phyloP scores from a whole-genome alignment of 805 yeast species.

The Lachancea dasiensis region DNA sequence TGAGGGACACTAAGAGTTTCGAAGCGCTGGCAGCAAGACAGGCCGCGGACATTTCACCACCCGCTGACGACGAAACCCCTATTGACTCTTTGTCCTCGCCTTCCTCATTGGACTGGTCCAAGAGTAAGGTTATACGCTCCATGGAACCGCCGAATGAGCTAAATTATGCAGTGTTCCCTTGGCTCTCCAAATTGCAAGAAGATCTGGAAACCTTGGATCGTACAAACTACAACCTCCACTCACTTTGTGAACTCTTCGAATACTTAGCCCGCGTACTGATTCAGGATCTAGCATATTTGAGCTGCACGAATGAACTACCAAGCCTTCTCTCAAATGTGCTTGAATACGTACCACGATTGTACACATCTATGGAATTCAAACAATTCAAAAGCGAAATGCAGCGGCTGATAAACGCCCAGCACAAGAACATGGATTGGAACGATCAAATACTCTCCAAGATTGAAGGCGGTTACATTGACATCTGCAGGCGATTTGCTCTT shows the following conservation, averaged over 20 bases:
- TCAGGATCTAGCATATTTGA: constrained; percentile 29
- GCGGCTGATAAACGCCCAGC: constrained; percentile 7
- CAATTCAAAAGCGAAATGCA: constrained; percentile 10
- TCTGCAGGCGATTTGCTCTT: constrained; percentile 26
- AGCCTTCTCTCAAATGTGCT: constrained; percentile 27
- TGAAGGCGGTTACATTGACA: constrained; percentile 17
- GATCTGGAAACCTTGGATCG: constrained; percentile 26
- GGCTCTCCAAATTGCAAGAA: constrained; percentile 26
- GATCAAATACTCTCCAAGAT: constrained; percentile 8
- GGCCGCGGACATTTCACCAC: constrained; percentile 6
- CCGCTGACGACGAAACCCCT: constrained; percentile 3
- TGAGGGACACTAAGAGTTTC: constrained; percentile 14
- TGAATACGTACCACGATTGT: constrained; percentile 28
- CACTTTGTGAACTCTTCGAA: constrained; percentile 30
- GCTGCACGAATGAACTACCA: constrained; percentile 20
- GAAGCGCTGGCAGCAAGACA: constrained; percentile 7
- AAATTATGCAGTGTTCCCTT: constrained; percentile 26
- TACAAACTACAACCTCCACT: constrained; percentile 29
- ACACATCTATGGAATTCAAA: constrained; percentile 20
- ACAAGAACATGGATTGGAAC: constrained; percentile 7
- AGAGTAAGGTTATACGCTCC: constrained; percentile 6
- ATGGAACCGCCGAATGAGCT: constrained; percentile 24
- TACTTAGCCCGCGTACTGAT: constrained; percentile 26
- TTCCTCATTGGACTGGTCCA: no score
- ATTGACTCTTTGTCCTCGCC: no score